Base-by-base conservation (phyloP, 768 basidiomycete genomes). In the Hemileccinum impolitum region DNA sequence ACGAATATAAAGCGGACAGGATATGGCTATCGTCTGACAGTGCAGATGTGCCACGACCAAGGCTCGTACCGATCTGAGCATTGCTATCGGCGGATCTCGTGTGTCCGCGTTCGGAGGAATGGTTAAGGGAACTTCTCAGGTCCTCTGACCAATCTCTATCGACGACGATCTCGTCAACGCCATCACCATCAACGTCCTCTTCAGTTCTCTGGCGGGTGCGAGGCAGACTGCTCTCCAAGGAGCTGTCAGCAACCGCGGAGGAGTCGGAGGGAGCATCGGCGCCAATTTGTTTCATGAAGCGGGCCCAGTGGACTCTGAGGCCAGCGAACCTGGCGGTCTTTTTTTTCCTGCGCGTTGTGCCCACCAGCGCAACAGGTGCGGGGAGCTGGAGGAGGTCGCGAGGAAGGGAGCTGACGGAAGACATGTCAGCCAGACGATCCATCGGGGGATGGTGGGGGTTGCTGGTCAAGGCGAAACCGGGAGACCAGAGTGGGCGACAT, bases 151-250 rank as follows among this genome's bases (percentile, higher is more conserved):
- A 87, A 28, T 74, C 69, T 40, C 86, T 76, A 64, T 90, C 87
- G 14, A 90, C 87, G 19, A 90, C 80, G 18, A 89, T 79, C 69
- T 87, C 79, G 64, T 90, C 79, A 8, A 89, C 80, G 45, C 73
- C 68, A 26, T 72, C 73, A 6, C 60, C 68, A 9, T 67, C 55
- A 25, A 35, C 18, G 31, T 64, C 71, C 13, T 60, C 63, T 25
- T 72, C 72, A 15, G 64, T 59, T 30, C 61, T 51, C 7, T 39
- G 54, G n/a, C 23, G 37, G 10, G 28, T 46, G 47, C 54, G 69
- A 12, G 56, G 41, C 30, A 65, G 72, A 34, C 61, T 72, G 48
- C 67, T 68, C 56, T 76, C 78, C 3, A 62, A 61, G 19, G 70
- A 69, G 52, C 75, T 79, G 41, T 79, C 80, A 23, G 75, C 79